Base-by-base conservation (phyloP, 108 stramenopile genomes). In the Cyclotella kingstonii region DNA sequence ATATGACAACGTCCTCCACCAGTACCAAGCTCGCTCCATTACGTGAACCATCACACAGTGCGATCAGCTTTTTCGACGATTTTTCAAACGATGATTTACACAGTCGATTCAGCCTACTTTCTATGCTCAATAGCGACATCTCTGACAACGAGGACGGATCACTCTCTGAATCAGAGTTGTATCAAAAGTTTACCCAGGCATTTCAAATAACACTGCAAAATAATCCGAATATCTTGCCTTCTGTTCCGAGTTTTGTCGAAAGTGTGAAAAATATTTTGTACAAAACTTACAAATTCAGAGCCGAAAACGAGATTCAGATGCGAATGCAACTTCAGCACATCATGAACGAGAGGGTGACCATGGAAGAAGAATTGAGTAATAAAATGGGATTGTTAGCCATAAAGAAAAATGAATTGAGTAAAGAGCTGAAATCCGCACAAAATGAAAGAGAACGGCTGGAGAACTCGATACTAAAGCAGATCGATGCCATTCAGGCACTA, bases 191-290 rank as follows among this genome's bases (percentile, higher is more conserved):
- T 49, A 48, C 36, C 28, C 58, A 73, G 51, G 72, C 72, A 6
- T 73, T 73, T 45, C 51, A 59, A 29, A 33, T 60, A 1, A 73
- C 72, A 8, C 31, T 73, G 23, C 31, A 41, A 34, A 64, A 59
- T 26, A 64, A 73, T 54, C 72, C 72, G 4, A 50, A 42, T 0
- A 73, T 73, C 15, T 27, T 73, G n/a, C 72, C 72, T 3, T 56
- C 51, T 21, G 52, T 57, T 1, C 63, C 63, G n/a, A 29, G 23
- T 4, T 49, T 73, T 2, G 40, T 73, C 3, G 25, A 41, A 34
- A 64, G 63, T 19, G 53, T 73, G 18, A 46, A 73, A 14, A 53
- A 52, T 19, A 34, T 63, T 21, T 21, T 73, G 51, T 44, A 38
- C 44, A 73, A 73, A 31, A 21, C 54, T 1, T 47, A 55, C 30